These are phyloP conservation scores for Colletotrichum trifolii DNA, from an alignment of 2,329 filamentous ascomycete species.

Conservation along the genomic window DNA sequence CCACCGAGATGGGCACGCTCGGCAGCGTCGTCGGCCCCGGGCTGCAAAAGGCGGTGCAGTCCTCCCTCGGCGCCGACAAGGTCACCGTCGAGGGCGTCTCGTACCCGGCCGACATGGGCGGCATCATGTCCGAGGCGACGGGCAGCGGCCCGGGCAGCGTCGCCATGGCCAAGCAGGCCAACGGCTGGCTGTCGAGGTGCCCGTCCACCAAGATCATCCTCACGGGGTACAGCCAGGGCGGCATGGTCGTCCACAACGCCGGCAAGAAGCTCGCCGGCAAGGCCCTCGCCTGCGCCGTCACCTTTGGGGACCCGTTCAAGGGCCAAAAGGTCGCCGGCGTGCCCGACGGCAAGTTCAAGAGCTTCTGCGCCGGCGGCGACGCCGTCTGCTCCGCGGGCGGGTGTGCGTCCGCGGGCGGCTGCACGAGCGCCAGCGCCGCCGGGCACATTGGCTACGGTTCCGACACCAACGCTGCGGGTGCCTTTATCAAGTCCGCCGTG, in stretches of 20 bases:
- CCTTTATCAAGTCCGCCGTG: conserved; percentile 25
- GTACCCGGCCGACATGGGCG: conserved; percentile 58
- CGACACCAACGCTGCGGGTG: conserved; percentile 18
- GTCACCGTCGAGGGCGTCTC: conserved; percentile 64
- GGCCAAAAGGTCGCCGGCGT: conserved; percentile 17
- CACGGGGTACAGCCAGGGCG: conserved; percentile 59
- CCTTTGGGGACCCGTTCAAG: conserved; percentile 36
- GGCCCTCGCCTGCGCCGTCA: conserved; percentile 24
- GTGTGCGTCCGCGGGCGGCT: conserved; percentile 27
- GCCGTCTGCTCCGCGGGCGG: conserved; percentile 21
- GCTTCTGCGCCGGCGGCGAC: conserved; percentile 24
- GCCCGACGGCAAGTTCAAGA: conserved; percentile 22
- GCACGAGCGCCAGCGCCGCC: conserved; percentile 12
- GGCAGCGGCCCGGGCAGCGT: conserved; percentile 56
- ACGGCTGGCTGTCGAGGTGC: conserved; percentile 51
- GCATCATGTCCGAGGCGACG: conserved; percentile 53
- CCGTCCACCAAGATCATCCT: conserved; percentile 58
- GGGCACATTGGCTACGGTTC: conserved; percentile 29
- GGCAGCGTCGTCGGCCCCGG: conserved; percentile 61
- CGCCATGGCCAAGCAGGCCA: conserved; percentile 48
- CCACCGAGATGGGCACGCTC: conserved; percentile 63
- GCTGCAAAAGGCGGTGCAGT: conserved; percentile 57
- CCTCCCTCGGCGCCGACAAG: conserved; percentile 53
- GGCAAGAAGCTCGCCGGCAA: conserved; percentile 43
- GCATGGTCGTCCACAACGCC: conserved; percentile 56